Base-by-base conservation (phyloP, 805 yeast genomes). In the Candida yuanshanica region DNA sequence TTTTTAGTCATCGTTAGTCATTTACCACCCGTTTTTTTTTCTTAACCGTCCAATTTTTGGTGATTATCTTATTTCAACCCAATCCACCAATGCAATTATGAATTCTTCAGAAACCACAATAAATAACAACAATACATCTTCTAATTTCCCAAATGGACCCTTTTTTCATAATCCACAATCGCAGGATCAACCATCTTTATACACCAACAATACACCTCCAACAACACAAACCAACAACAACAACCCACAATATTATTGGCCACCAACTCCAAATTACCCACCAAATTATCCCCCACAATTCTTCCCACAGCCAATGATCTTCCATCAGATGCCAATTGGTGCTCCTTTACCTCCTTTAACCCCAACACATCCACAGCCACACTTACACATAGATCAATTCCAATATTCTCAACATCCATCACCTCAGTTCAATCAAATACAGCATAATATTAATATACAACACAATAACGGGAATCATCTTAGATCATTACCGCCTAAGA, bases 241-340 rank as follows among this genome's bases (percentile, higher is more conserved):
- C 24, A 31, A 18, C 12, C 38, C 4, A 14, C 33, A 18, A 7
- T 37, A 27, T 13, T 41, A 34, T 18, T 41, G 14, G n/a, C 39
- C 17, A 14, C 36, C 12, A 8, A 33, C n/a, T n/a, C 42, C n/a
- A 18, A 31, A 33, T n/a, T n/a, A n/a, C n/a, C n/a, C n/a, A n/a
- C n/a, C n/a, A n/a, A n/a, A n/a, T n/a, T n/a, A n/a, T 6, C 44
- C 5, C 9, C 44, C 43, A 9, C 43, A n/a, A n/a, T n/a, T n/a
- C n/a, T n/a, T 6, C 44, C 5, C 9, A 42, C 43, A 9, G 41
- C 31, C 31, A 27, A 27, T 27, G 17, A 9, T 10, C 3, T 27
- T 18, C n/a, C n/a, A n/a, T n/a, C n/a, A n/a, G n/a, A n/a, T n/a
- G n/a, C n/a, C n/a, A 3, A 27, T 27, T 14, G n/a, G 16, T 14